Percentiles rank a stretch among this genome's conserved stretches.
phyloP scores from a whole-genome alignment of 164 flowering plant species.

The Platanus orientalis region DNA sequence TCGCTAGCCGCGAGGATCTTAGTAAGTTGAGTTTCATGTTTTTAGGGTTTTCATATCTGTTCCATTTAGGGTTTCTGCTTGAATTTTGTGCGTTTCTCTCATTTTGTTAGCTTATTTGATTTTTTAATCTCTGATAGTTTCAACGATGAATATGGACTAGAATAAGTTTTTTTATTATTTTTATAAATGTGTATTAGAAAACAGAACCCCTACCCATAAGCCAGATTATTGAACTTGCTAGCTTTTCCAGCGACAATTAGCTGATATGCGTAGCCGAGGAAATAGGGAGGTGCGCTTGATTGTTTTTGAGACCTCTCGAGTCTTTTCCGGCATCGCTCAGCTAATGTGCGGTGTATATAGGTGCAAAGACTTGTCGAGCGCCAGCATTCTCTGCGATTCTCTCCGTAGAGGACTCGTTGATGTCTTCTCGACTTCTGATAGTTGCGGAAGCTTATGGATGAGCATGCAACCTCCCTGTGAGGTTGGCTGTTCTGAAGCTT shows the following conservation, averaged over 20 bases:
- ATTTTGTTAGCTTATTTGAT: background rate
- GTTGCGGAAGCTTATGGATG: no score
- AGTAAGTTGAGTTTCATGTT: conserved; percentile 30
- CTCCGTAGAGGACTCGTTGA: no score
- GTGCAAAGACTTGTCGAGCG: no score
- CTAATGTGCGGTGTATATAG: no score
- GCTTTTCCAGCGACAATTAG: background rate
- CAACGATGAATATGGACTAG: background rate
- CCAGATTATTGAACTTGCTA: background rate
- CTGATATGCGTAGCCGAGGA: background rate
- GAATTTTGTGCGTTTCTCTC: background rate
- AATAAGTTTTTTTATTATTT: no score
- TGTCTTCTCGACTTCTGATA: no score
- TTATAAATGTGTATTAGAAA: background rate
- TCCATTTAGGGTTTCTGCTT: background rate
- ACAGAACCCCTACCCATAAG: background rate
- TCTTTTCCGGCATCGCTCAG: background rate
- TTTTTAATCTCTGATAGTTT: background rate
- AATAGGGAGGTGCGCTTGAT: background rate
- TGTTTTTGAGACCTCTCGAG: background rate
- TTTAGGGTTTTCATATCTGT: conserved; percentile 3
- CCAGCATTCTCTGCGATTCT: no score
- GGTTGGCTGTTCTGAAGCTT: no score
- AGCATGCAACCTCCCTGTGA: no score
- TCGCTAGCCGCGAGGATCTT: conserved; percentile 91